A percentile compares a stretch with the other conserved stretches of the same genome.
These are phyloP conservation scores for Tillandsia leiboldiana DNA, from an alignment of 176 grass and related monocot genomes.

Conservation along the genomic window DNA sequence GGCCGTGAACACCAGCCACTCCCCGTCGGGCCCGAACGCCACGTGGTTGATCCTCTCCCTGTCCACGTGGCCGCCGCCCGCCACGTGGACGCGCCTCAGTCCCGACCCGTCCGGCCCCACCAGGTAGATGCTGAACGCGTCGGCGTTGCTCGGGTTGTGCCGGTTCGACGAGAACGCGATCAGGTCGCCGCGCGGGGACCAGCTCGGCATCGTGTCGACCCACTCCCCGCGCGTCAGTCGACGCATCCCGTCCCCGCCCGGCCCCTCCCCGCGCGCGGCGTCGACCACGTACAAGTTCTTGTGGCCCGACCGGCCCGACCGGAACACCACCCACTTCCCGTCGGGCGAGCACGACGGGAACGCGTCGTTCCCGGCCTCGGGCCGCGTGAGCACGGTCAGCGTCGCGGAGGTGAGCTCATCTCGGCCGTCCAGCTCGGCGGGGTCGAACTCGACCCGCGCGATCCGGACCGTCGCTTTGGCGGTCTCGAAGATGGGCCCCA, in stretches of 20 bases:
- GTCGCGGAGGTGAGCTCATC: constrained; percentile 10
- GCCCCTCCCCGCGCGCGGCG: constrained; percentile 46
- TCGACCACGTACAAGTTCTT: constrained; percentile 87
- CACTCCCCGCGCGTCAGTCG: constrained; percentile 66
- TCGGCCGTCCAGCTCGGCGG: constrained; percentile 25
- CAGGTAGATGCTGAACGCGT: constrained; percentile 72
- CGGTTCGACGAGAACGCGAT: constrained; percentile 96
- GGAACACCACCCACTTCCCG: constrained; percentile 73
- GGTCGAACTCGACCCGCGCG: constrained; percentile 57
- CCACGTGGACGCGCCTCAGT: constrained; percentile 51
- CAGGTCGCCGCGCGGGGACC: constrained; percentile 70
- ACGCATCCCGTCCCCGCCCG: constrained; percentile 11
- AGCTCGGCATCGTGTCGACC: constrained; percentile 92
- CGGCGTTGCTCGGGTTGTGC: constrained; percentile 43
- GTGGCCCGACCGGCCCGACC: constrained; percentile 70
- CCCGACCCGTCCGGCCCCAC: constrained; percentile 55
- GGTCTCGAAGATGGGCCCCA: constrained; percentile 84
- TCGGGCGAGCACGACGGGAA: constrained; percentile 72
- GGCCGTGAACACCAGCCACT: constrained; percentile 77
- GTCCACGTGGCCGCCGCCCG: constrained; percentile 35
- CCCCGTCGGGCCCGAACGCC: constrained; percentile 72
- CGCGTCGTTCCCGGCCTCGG: constrained; percentile 70
- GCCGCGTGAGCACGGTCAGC: constrained; percentile 37
- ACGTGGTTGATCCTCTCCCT: constrained; percentile 91
- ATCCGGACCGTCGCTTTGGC: constrained; percentile 61